Evolutionary conservation across 2,329 filamentous ascomycete species (phyloP), one percentile per base, ranked within the genome.

Genomic region (Aureobasidium sp.): DNA sequence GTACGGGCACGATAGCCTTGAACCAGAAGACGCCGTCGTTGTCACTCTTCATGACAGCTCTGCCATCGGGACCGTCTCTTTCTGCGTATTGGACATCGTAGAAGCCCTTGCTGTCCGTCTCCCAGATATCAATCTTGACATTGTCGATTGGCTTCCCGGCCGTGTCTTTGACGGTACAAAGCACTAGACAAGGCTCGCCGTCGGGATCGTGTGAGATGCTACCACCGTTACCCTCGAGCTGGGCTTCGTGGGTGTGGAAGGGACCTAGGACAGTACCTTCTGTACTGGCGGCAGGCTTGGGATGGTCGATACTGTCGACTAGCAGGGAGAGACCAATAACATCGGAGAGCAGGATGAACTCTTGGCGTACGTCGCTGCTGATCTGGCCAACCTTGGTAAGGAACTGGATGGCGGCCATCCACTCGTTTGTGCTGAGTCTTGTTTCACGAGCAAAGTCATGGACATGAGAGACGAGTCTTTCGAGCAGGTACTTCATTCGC

Each of bases 401-500:
- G 74, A 92, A 93, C 45, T 81, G 74, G 59, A 93, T 78, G 1
- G 84, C 87, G 0, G 81, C 76, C 84, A 88, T 88, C 89, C 89
- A 93, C 77, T 94, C 89, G 2, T 84, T 78, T 4, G 86, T 88
- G 70, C 84, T 88, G 35, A 93, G 78, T 31, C 88, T 78, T 1
- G 88, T 92, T 73, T 93, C 89, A 59, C 88, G 81, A 5, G 88
- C 87, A 70, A 91, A 93, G 74, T 92, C 88, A 73, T 94, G 89
- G 1, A 93, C 76, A 73, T 94, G 89, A 13, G 83, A 82, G 50
- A 92, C 87, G 15, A 92, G 79, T 19, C 87, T 80, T 67, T 88
- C 83, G 70, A 93, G 81, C 47, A 94, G 72, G 70, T 89, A 92
- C 64, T 83, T 86, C 63, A 89, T 75, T 21, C 89, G 81, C 23